Base-by-base conservation (phyloP, 73 alveolate species). In the Breviolum minutum region DNA sequence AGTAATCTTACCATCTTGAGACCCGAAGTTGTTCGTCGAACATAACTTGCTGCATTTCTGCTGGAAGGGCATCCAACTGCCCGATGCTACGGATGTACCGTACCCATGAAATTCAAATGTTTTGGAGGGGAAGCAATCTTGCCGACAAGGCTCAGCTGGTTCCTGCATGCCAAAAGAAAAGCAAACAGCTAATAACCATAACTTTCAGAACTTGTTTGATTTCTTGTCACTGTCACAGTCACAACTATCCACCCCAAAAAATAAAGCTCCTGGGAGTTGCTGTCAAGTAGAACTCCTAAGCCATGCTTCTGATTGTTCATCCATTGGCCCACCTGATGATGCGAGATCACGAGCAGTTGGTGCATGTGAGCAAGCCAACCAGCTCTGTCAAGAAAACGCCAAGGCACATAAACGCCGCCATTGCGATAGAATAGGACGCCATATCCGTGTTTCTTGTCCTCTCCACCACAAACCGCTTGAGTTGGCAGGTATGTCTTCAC, bases 291-390 rank as follows among this genome's bases (percentile, higher is more conserved):
- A 54, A 94, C 99, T 63, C 99, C 99, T 40, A 94, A 63, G 83
- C 99, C 99, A 40, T 94, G 99, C 99, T 94, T 94, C 99, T 94
- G 93, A 70, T 97, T 85, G 95, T 97, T 87, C 87, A 32, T 76
- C 99, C 99, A 97, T 63, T 86, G 99, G 30, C 99, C 99, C 74
- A 81, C 98, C 98, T 92, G 60, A 22, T 10, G 14, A 26, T 27
- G 69, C 1, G 71, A 9, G 48, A 20, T 19, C 61, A 12, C 3
- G 40, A 48, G 26, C 54, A 8, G 32, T 48, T 7, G 11, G 61
- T 48, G 26, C 12, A 32, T 32, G 70, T 76, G 60, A 16, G 9
- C 14, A 54, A 80, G 27, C 40, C 32, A 71, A 70, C 62, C n/a
- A 12, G 22, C 12, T 14, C 84, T 60, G 76, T 40, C 54, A 40